These are phyloP conservation scores for Pleodorina starrii DNA, from an alignment of 139 green algal species.

Conservation along the genomic window DNA sequence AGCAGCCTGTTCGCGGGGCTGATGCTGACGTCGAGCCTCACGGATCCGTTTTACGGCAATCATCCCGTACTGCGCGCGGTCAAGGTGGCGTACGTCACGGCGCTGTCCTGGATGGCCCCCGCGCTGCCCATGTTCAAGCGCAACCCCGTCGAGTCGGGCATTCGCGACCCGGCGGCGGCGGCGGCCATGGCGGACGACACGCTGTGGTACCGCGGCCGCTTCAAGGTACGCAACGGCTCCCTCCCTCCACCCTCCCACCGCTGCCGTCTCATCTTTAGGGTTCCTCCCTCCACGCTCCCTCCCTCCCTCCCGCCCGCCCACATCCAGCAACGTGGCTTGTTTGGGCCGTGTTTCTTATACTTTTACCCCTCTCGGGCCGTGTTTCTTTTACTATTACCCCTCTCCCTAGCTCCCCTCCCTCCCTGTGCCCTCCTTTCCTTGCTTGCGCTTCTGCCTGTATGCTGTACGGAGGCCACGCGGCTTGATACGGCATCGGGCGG, in stretches of 20 bases:
- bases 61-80: background rate
- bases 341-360: too few species aligned
- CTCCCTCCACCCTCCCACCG: background rate
- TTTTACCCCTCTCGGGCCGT: too few species aligned
- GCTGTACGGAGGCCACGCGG: too few species aligned
- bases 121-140: constrained; percentile 24
- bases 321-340: too few species aligned
- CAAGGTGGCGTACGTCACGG: background rate
- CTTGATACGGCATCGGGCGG: too few species aligned
- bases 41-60: constrained; percentile 33
- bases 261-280: background rate
- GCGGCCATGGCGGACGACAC: constrained; percentile 5
- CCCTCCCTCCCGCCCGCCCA: too few species aligned
- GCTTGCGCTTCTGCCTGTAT: too few species aligned
- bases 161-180: constrained; percentile 5
- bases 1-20: constrained; percentile 4
- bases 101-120: background rate
- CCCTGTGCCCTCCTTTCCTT: too few species aligned
- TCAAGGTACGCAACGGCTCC: constrained; percentile 7
- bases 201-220: constrained; percentile 30
- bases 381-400: too few species aligned
- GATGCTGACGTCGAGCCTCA: constrained; percentile 40
- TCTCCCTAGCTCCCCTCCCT: too few species aligned
- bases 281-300: background rate
- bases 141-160: constrained; percentile 27